Evolutionary conservation across 2,329 filamentous ascomycete species (phyloP), one percentile per base, ranked within the genome.

Genomic region (Endocalyx cinctus): DNA sequence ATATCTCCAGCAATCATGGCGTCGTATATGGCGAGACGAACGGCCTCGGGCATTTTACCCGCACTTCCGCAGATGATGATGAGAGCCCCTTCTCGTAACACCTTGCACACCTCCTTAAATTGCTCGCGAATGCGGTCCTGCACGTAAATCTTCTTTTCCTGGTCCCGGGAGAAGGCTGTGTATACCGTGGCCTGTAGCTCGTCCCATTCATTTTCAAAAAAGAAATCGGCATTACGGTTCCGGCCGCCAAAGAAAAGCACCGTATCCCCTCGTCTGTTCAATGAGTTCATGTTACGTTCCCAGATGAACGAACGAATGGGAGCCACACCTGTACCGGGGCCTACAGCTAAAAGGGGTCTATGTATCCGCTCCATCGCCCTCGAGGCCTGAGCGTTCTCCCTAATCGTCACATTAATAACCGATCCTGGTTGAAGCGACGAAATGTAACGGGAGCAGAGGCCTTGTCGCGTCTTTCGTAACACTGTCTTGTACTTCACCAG

Each of bases 401-500:
- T 71, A 62, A 63, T 72, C 60, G 43, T 81, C 51, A 94, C 69
- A 16, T 60, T 69, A 12, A 95, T 63, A 0, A 60, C 58, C 8
- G 79, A 77, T 1, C 72, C 73, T 0, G 67, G 62, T 5, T 60
- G 57, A 0, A 97, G 69, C 5, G 71, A 68, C 14, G 82, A 74
- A 13, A 97, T 70, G 54, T 96, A 97, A 16, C 86, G 77, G 5
- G 92, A 95, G 59, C 89, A 96, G 29, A 98, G 81, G 2, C 92
- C 92, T 51, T 90, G 76, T 13, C 92, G 77, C 4, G 85, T 82
- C 41, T 84, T 83, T 51, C 85, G 86, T 39, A 95, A 84, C 17
- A 95, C 79, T 1, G 89, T 95, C 42, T 81, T 79, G 59, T 95
- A 97, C 55, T 90, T 88, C 39, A 98, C 89, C 35, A 97, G 82